A percentile compares a stretch with the other conserved stretches of the same genome.
Evolutionary conservation across 2,329 filamentous ascomycete genomes (phyloP).

Genomic region (Hymenoscyphus fructigenus): DNA sequence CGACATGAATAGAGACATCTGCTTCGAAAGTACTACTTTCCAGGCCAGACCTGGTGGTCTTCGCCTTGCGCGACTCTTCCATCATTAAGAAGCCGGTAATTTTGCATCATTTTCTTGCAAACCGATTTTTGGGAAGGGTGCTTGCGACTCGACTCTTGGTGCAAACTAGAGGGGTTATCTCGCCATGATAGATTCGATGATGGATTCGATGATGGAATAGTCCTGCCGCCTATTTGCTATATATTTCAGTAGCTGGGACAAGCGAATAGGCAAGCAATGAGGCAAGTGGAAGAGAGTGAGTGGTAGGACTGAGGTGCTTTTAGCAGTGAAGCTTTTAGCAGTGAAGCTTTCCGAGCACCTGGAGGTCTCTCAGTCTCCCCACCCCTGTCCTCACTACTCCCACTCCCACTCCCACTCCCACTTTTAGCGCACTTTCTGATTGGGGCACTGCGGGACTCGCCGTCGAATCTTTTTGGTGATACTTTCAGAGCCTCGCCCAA

Average conservation of each 20-base stretch:
- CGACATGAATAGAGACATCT: slow-evolving; percentile 80
- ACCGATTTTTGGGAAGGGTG: not conserved
- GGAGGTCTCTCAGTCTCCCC: not conserved
- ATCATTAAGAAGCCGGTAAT: slow-evolving; percentile 24
- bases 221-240: not conserved
- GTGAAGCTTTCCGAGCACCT: not conserved
- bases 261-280: not conserved
- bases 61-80: slow-evolving; percentile 51
- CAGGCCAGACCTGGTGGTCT: slow-evolving; percentile 65
- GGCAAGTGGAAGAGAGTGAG: not conserved
- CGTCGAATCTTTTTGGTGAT: no score
- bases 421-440: not conserved
- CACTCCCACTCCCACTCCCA: no score
- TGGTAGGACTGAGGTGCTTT: not conserved
- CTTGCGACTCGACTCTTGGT: not conserved
- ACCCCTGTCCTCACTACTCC: not conserved
- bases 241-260: not conserved
- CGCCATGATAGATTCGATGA: not conserved
- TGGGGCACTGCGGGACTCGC: not conserved
- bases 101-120: slow-evolving; percentile 25
- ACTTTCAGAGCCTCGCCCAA: no score
- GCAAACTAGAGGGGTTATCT: not conserved
- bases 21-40: slow-evolving; percentile 87
- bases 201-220: not conserved
- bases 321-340: not conserved